phyloP scores from a whole-genome alignment of 495 filamentous ascomycete genomes.

The Cryomyces minteri region DNA sequence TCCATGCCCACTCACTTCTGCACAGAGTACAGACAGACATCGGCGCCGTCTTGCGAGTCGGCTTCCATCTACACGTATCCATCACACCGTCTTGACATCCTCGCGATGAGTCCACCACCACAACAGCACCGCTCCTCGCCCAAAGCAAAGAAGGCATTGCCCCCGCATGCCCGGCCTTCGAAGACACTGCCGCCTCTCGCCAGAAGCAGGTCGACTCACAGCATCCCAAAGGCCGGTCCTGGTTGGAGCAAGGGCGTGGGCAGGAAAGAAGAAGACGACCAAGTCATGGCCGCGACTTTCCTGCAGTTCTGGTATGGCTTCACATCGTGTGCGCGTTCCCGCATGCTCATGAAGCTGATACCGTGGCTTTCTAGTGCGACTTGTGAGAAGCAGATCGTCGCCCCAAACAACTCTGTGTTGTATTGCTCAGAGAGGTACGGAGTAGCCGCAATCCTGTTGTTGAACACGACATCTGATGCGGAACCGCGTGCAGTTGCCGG shows the following conservation, averaged over 20 bases:
- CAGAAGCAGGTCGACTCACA: constrained; percentile 7
- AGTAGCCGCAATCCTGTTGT: background rate
- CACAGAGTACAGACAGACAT: no score
- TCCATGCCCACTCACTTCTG: no score
- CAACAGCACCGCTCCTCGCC: no score
- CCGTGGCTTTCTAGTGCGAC: constrained; percentile 26
- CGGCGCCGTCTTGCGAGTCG: no score
- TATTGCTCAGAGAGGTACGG: constrained; percentile 26
- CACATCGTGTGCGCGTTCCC: background rate
- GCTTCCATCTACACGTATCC: no score
- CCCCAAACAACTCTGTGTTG: constrained; percentile 39
- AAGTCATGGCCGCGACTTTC: constrained; percentile 42
- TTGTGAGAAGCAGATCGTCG: constrained; percentile 49
- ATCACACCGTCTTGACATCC: no score
- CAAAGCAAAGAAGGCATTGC: constrained; percentile 6
- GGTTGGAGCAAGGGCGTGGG: no score
- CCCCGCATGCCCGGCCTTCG: constrained; percentile 9
- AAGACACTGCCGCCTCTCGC: constrained; percentile 5
- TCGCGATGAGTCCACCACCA: no score
- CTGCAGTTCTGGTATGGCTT: constrained; percentile 42
- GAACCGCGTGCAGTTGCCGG: constrained; percentile 16
- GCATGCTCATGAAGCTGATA: background rate
- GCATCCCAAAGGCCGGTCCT: background rate
- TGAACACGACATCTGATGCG: background rate
- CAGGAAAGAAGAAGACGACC: constrained; percentile 23